A percentile compares a stretch with the other conserved stretches of the same genome.
Evolutionary conservation across 169 alveolate genomes (phyloP).

Genomic region (Neospora caninum): DNA sequence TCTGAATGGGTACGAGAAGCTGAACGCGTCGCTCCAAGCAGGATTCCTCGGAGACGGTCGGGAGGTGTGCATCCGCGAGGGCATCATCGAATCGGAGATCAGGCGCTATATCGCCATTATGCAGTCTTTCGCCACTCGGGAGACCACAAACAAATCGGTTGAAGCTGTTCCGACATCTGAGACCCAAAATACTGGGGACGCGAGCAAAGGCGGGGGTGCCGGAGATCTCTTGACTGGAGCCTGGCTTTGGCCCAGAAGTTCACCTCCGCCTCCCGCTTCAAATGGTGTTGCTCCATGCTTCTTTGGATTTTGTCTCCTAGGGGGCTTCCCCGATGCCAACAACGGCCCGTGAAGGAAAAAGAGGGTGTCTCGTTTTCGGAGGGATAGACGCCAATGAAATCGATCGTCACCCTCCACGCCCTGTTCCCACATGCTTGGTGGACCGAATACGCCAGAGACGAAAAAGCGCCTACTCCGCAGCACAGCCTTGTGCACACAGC

Average conservation of each 20-base stretch:
- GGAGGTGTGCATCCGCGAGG: slow-evolving; percentile 12
- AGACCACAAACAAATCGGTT: background rate
- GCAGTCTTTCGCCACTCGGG: background rate
- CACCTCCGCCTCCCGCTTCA: background rate
- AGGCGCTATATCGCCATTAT: slow-evolving; percentile 15
- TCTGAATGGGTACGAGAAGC: slow-evolving; percentile 19
- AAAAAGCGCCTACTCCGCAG: too few relatives aligned
- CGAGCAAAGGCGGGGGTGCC: background rate
- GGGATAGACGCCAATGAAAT: too few relatives aligned
- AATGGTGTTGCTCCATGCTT: background rate
- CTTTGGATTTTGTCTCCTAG: background rate
- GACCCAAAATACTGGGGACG: background rate
- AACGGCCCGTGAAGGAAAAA: background rate
- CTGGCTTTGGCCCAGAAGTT: background rate
- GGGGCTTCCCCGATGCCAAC: background rate
- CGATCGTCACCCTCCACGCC: too few relatives aligned
- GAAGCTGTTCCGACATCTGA: background rate
- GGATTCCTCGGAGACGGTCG: slow-evolving; percentile 25
- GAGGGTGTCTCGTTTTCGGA: too few relatives aligned
- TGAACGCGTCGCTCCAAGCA: background rate
- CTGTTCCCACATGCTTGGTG: too few relatives aligned
- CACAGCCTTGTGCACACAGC: too few relatives aligned
- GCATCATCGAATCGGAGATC: background rate
- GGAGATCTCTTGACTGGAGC: background rate
- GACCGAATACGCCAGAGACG: too few relatives aligned